Percentiles rank a stretch among this genome's conserved stretches.
phyloP scores from a whole-genome alignment of 164 flowering plant genomes.

The Macadamia integrifolia region DNA sequence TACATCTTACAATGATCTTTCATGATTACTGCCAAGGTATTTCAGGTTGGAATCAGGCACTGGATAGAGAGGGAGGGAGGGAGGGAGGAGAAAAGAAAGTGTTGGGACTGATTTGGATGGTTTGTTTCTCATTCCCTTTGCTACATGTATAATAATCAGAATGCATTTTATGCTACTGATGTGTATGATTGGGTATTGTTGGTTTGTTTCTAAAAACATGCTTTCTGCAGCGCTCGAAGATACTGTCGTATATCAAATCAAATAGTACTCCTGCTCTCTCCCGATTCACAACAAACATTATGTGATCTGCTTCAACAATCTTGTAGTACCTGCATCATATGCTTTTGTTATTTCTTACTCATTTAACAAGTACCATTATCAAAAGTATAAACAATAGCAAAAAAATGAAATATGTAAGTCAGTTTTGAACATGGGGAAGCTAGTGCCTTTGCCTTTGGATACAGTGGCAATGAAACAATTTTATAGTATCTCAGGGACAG shows the following conservation, averaged over 20 bases:
- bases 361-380: neutral
- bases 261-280: slow-evolving; percentile 94
- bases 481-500: no score
- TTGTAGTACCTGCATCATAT: slow-evolving; percentile 85
- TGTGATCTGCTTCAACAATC: slow-evolving; percentile 90
- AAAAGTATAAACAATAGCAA: no score
- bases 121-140: neutral
- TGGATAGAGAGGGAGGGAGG: no score
- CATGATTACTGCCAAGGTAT: no score
- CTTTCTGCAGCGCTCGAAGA: slow-evolving; percentile 91
- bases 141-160: neutral
- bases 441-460: no score
- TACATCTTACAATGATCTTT: no score
- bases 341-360: neutral
- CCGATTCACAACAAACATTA: slow-evolving; percentile 76
- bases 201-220: slow-evolving; percentile 60
- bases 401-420: neutral
- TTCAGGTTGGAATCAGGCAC: no score
- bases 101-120: neutral
- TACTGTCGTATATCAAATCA: slow-evolving; percentile 85
- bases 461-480: no score
- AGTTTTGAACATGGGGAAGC: no score
- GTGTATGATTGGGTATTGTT: slow-evolving; percentile 51
- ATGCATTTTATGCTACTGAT: slow-evolving; percentile 11
- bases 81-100: no score